These are phyloP conservation scores for Komagataella phaffii DNA, from an alignment of 805 yeast species.

Conservation along the genomic window DNA sequence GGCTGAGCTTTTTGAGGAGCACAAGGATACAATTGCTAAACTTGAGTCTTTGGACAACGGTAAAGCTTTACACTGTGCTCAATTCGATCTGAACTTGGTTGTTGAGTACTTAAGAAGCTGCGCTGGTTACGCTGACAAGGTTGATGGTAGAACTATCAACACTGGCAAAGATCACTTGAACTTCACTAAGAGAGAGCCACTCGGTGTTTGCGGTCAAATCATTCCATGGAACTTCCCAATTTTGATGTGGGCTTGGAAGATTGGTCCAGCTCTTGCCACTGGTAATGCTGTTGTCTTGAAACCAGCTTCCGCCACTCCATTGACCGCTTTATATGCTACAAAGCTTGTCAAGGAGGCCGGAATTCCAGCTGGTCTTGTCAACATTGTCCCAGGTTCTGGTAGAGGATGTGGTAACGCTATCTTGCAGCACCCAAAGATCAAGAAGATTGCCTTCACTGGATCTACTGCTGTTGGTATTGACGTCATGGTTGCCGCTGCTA, in stretches of 20 bases:
- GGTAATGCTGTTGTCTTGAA: constrained; percentile 53
- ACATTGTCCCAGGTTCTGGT: constrained; percentile 52
- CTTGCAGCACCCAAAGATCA: constrained; percentile 41
- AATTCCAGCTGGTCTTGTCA: constrained; percentile 51
- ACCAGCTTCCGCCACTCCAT: constrained; percentile 54
- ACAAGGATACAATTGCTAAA: constrained; percentile 36
- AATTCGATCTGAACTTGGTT: constrained; percentile 46
- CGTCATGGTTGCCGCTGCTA: constrained; percentile 73
- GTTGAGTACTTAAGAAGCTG: constrained; percentile 45
- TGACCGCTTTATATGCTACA: constrained; percentile 44
- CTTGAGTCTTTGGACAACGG: constrained; percentile 51
- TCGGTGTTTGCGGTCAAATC: constrained; percentile 59
- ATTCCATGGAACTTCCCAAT: constrained; percentile 68
- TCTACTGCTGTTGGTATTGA: constrained; percentile 62
- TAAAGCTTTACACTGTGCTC: constrained; percentile 37
- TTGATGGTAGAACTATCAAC: constrained; percentile 53
- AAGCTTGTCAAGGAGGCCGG: constrained; percentile 43
- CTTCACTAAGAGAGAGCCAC: constrained; percentile 54
- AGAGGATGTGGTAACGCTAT: constrained; percentile 45
- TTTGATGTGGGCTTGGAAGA: constrained; percentile 55
- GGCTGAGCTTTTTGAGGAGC: constrained; percentile 33
- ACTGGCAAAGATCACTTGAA: constrained; percentile 41
- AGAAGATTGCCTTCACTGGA: constrained; percentile 58
- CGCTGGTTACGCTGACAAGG: constrained; percentile 68
- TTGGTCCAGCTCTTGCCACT: constrained; percentile 56